A percentile compares a stretch with the other conserved stretches of the same genome.
Evolutionary conservation across 345 rosid species (phyloP).

Genomic region (Clausena lansium): DNA sequence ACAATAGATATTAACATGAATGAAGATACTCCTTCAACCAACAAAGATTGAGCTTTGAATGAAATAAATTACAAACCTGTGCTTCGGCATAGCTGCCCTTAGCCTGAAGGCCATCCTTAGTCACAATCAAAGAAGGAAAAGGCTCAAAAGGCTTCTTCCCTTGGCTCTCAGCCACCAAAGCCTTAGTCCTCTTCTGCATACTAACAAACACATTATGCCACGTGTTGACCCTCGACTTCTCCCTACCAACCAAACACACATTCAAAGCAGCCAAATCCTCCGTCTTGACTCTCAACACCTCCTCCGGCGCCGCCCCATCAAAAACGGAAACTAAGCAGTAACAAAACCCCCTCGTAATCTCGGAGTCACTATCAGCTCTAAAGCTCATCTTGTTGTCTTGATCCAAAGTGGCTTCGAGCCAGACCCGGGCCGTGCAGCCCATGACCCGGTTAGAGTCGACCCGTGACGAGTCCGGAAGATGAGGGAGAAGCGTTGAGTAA

Average conservation of each 20-base stretch:
- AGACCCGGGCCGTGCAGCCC: conserved; percentile 95
- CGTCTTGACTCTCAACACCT: conserved; percentile 64
- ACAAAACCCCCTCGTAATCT: conserved; percentile 77
- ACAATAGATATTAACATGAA: too few relatives aligned
- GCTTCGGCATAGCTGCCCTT: conserved; percentile 92
- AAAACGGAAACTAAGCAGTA: conserved; percentile 66
- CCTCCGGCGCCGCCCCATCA: conserved; percentile 70
- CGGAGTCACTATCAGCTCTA: conserved; percentile 83
- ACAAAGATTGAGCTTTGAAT: background rate
- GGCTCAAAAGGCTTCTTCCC: conserved; percentile 65
- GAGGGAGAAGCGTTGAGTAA: conserved; percentile 55
- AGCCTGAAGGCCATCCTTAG: conserved; percentile 61
- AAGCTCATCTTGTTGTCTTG: conserved; percentile 67
- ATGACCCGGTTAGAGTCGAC: conserved; percentile 77
- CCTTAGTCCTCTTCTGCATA: conserved; percentile 89
- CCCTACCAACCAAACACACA: conserved; percentile 56
- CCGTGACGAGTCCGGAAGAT: conserved; percentile 54
- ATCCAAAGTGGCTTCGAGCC: conserved; percentile 72
- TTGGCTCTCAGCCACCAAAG: conserved; percentile 53
- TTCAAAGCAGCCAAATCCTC: conserved; percentile 72
- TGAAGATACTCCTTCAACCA: too few relatives aligned
- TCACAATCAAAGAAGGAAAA: conserved; percentile 71
- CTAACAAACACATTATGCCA: conserved; percentile 90
- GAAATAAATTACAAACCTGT: conserved; percentile 45
- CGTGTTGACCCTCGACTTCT: conserved; percentile 81